phyloP scores from a whole-genome alignment of 495 filamentous ascomycete species.

The Podospora pseudocomata region DNA sequence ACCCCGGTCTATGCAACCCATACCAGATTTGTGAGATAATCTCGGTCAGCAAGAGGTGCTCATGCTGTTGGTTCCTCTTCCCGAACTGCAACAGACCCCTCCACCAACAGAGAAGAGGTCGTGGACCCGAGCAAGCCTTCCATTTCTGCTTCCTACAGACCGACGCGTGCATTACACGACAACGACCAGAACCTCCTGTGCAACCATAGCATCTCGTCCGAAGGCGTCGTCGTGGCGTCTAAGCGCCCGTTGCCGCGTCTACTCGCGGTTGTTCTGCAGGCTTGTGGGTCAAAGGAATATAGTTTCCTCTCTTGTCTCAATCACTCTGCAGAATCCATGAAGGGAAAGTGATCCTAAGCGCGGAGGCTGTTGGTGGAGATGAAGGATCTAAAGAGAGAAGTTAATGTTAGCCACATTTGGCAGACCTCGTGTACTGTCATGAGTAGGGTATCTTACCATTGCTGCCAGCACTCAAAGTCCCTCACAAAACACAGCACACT shows the following conservation, averaged over 20 bases:
- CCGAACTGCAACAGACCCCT: neutral
- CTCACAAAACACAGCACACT: too few relatives aligned
- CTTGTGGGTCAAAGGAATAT: neutral
- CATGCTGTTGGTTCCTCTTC: conserved; percentile 12
- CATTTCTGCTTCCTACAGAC: too few relatives aligned
- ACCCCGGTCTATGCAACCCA: too few relatives aligned
- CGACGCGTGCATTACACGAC: too few relatives aligned
- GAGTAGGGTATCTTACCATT: neutral
- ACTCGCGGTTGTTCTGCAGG: neutral
- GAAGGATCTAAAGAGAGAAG: neutral
- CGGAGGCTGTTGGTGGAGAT: neutral
- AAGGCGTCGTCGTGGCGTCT: neutral
- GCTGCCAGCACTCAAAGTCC: too few relatives aligned
- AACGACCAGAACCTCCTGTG: too few relatives aligned
- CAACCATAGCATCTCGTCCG: too few relatives aligned
- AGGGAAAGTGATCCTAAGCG: neutral
- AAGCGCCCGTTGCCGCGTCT: conserved; percentile 1
- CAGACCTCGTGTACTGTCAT: neutral
- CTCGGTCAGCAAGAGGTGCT: neutral
- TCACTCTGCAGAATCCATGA: neutral
- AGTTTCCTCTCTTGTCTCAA: neutral
- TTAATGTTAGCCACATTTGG: neutral
- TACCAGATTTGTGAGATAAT: too few relatives aligned
- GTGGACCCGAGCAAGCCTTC: too few relatives aligned
- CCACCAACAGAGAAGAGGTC: neutral